phyloP scores from a whole-genome alignment of 345 rosid species.

The Eutrema heterophyllum region DNA sequence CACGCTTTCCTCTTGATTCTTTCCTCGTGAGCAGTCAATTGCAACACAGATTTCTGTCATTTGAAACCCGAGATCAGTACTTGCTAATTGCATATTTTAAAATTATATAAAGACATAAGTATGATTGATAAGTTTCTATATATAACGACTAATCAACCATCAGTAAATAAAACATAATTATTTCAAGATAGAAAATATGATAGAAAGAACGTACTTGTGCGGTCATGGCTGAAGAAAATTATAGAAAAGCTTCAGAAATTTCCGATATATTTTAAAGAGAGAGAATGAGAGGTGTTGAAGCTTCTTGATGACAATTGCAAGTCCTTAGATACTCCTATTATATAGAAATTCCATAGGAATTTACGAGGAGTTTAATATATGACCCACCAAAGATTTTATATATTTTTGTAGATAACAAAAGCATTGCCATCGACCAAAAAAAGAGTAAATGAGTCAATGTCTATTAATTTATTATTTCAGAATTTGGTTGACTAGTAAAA shows the following conservation, averaged over 20 bases:
- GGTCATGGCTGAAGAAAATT: slow-evolving; percentile 12
- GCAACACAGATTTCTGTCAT: slow-evolving; percentile 56
- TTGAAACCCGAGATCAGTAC: not conserved
- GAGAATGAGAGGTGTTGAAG: not conserved
- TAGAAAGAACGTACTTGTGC: slow-evolving; percentile 1
- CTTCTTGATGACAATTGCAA: slow-evolving; percentile 16
- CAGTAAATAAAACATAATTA: not conserved
- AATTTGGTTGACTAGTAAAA: not conserved
- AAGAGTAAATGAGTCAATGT: not conserved
- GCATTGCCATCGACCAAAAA: not conserved
- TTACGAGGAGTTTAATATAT: not conserved
- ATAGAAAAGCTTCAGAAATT: not conserved
- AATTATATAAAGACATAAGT: no score
- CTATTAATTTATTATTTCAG: not conserved
- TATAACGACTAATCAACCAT: no score
- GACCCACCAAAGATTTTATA: not conserved
- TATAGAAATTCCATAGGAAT: not conserved
- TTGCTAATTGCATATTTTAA: not conserved
- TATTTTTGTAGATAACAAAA: not conserved
- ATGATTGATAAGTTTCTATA: not conserved
- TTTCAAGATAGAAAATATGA: not conserved
- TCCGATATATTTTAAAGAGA: not conserved
- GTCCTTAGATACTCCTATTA: not conserved
- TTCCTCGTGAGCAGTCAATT: slow-evolving; percentile 37
- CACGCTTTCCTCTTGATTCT: slow-evolving; percentile 50